Evolutionary conservation across 305 asterid genomes (phyloP).

Genomic region (Solanum hybrid): DNA sequence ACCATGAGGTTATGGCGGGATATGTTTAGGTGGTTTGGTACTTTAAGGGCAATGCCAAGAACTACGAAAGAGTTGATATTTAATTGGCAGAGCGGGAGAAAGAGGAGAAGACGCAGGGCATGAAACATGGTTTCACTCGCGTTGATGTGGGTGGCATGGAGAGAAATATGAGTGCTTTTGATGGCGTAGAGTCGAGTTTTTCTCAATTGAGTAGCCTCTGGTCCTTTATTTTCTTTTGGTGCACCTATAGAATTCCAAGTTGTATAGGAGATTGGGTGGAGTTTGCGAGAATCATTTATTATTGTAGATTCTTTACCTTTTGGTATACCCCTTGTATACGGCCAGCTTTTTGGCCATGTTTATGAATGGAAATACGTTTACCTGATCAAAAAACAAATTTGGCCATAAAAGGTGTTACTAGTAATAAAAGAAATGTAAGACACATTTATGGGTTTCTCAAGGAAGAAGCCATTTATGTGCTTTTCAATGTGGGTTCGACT

Average conservation of each 20-base stretch:
- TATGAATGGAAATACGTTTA: not conserved
- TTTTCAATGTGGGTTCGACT: not conserved
- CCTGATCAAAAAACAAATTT: not conserved
- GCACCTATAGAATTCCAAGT: not conserved
- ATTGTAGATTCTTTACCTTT: not conserved
- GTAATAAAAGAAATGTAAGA: not conserved
- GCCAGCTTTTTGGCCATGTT: not conserved
- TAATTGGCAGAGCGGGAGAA: not conserved
- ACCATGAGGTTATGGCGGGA: not conserved
- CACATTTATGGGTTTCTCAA: slow-evolving; percentile 2
- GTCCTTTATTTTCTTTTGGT: not conserved
- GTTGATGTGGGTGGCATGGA: not conserved
- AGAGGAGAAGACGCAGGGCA: not conserved
- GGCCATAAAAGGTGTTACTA: not conserved
- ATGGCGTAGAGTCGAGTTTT: not conserved
- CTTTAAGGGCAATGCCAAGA: not conserved
- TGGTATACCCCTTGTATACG: not conserved
- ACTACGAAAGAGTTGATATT: not conserved
- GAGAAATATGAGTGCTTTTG: not conserved
- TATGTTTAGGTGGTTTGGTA: not conserved
- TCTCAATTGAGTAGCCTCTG: not conserved
- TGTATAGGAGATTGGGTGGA: not conserved
- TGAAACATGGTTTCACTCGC: not conserved
- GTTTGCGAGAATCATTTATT: not conserved
- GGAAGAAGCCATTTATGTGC: slow-evolving; percentile 1